phyloP scores from a whole-genome alignment of 2,329 filamentous ascomycete species.

The Furcasterigmium furcatum region DNA sequence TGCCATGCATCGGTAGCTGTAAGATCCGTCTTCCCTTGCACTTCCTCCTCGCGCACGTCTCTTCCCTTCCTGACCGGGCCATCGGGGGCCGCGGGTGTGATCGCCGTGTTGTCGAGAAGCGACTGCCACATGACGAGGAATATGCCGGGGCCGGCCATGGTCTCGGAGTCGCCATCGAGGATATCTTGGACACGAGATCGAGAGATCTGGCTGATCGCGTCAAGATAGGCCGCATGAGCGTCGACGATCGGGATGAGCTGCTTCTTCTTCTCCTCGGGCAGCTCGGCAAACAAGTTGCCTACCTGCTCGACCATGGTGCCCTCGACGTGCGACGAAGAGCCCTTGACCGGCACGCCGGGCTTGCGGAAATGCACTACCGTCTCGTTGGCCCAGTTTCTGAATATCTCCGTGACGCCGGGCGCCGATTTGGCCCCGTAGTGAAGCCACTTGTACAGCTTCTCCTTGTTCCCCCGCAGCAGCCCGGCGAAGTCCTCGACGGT shows the following conservation, averaged over 20 bases:
- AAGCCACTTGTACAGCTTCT: constrained; percentile 64
- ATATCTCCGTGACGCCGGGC: constrained; percentile 59
- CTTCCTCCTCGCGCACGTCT: constrained; percentile 42
- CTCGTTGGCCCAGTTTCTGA: constrained; percentile 58
- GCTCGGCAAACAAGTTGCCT: constrained; percentile 35
- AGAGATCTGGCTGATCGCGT: constrained; percentile 50
- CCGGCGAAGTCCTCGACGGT: constrained; percentile 71
- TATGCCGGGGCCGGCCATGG: constrained; percentile 61
- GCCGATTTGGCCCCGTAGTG: constrained; percentile 68
- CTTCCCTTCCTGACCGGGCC: constrained; percentile 52
- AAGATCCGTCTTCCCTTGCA: constrained; percentile 39
- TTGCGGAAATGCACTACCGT: constrained; percentile 54
- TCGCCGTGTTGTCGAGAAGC: constrained; percentile 64
- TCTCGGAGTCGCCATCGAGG: constrained; percentile 34
- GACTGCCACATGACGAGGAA: constrained; percentile 72
- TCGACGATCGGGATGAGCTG: constrained; percentile 51
- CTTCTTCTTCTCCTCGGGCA: constrained; percentile 43
- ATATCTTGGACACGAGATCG: constrained; percentile 52
- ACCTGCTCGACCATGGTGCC: constrained; percentile 34
- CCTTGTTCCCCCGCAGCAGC: constrained; percentile 62
- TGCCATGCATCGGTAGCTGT: constrained; percentile 15
- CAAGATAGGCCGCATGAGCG: constrained; percentile 58
- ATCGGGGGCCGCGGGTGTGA: constrained; percentile 55
- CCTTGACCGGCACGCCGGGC: constrained; percentile 16
- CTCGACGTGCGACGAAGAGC: constrained; percentile 28